A percentile compares a stretch with the other conserved stretches of the same genome.
Conservation (phyloP, 2,329 filamentous ascomycete genomes). For the Sclerotiophoma versabilis region DNA sequence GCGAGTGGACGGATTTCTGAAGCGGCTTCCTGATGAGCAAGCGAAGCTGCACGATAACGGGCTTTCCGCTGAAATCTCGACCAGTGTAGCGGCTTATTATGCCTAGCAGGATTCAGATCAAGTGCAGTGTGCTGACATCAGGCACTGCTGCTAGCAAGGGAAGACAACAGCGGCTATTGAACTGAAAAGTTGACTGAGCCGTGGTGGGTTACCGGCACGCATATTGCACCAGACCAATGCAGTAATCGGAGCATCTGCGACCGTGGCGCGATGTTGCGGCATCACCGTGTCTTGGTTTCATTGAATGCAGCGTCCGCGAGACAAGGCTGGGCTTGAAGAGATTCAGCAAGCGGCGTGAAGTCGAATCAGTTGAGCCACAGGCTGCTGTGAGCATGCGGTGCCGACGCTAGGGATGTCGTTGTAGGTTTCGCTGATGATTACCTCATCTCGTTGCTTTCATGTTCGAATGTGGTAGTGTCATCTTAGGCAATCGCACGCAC, state of each 20-base stretch:
- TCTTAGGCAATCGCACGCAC: neutral
- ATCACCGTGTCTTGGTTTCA: neutral
- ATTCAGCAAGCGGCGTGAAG: neutral
- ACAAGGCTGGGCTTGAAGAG: neutral
- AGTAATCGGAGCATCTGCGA: neutral
- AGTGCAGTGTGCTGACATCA: neutral
- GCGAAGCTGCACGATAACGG: neutral
- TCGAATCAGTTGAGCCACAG: neutral
- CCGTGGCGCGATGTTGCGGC: slow-evolving; percentile 6
- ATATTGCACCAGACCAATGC: neutral
- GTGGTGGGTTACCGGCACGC: neutral
- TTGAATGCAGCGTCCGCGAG: neutral
- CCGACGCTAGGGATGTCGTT: neutral
- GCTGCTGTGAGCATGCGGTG: slow-evolving; percentile 1
- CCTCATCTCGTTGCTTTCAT: neutral
- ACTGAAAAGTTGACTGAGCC: neutral
- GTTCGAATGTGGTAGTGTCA: neutral
- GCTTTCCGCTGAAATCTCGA: neutral
- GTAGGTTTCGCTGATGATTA: neutral
- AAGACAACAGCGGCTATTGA: neutral
- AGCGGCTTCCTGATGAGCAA: neutral
- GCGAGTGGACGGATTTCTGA: neutral
- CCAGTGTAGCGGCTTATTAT: neutral
- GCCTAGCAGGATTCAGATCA: neutral
- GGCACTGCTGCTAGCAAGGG: neutral